Conservation (phyloP, 352 stramenopile genomes). For the Globisporangium iwayamae region DNA sequence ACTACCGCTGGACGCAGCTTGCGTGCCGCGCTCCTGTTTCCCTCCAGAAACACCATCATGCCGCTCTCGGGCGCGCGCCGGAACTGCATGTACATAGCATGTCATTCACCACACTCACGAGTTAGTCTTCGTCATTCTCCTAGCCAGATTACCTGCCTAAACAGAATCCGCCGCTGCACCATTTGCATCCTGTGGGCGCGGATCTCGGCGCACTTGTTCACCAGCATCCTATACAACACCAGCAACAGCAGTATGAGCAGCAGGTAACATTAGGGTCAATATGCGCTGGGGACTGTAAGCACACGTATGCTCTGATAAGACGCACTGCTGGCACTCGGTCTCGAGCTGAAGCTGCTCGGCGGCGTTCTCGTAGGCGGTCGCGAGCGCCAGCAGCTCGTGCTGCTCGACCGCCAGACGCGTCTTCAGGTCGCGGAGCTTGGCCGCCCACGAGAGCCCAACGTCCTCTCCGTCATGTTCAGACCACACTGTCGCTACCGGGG, state of each 20-base stretch:
- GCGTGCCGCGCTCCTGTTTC: slow-evolving; percentile 20
- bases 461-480: neutral
- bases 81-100: slow-evolving; percentile 20
- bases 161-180: slow-evolving; percentile 19
- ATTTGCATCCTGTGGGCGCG: slow-evolving; percentile 39
- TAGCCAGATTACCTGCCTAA: neutral
- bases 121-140: neutral
- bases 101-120: neutral
- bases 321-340: slow-evolving; percentile 37
- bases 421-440: slow-evolving; percentile 24
- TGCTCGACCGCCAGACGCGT: slow-evolving; percentile 30
- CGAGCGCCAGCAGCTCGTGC: slow-evolving; percentile 32
- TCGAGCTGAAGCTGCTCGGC: slow-evolving; percentile 36
- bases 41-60: slow-evolving; percentile 36
- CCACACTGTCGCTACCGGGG: neutral
- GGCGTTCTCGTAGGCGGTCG: slow-evolving; percentile 25
- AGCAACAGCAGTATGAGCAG: neutral
- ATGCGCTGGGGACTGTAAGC: neutral
- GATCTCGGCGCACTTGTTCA: slow-evolving; percentile 44
- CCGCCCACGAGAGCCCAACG: neutral
- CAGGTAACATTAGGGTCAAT: neutral
- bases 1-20: slow-evolving; percentile 24
- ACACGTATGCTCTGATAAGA: neutral
- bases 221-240: slow-evolving; percentile 27
- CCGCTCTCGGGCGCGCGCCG: slow-evolving; percentile 27